Evolutionary conservation across 257 asterid species (phyloP).

Genomic region (Fraxinus cuspidata): DNA sequence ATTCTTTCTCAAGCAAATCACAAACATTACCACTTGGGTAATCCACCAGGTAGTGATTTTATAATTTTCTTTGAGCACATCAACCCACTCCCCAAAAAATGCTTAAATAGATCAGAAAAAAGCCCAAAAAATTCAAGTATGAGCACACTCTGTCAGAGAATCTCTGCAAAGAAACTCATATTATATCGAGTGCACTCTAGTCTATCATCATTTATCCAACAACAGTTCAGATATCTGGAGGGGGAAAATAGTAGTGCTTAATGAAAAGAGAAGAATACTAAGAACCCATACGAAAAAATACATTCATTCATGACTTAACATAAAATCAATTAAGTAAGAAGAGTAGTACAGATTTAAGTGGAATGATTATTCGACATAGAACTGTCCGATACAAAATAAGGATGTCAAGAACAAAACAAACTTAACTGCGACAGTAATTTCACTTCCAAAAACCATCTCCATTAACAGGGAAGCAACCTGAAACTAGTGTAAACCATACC

Average conservation of each 20-base stretch:
- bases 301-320: background rate
- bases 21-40: background rate
- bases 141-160: slow-evolving; percentile 21
- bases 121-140: slow-evolving; percentile 15
- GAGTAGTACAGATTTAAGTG: slow-evolving; percentile 30
- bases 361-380: slow-evolving; percentile 34
- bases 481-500: slow-evolving; percentile 42
- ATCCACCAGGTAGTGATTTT: background rate
- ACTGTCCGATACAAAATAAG: slow-evolving; percentile 28
- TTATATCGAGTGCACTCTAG: slow-evolving; percentile 29
- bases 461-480: slow-evolving; percentile 55
- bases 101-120: background rate
- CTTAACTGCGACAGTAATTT: slow-evolving; percentile 49
- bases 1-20: background rate
- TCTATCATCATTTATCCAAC: slow-evolving; percentile 35
- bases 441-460: slow-evolving; percentile 33
- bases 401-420: slow-evolving; percentile 43
- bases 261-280: background rate
- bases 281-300: slow-evolving; percentile 23
- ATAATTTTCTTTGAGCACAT: background rate
- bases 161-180: slow-evolving; percentile 25
- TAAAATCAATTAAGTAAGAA: slow-evolving; percentile 17
- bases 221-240: slow-evolving; percentile 26
- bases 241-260: slow-evolving; percentile 17
- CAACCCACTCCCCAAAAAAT: background rate